A percentile compares a stretch with the other conserved stretches of the same genome.
phyloP scores from a whole-genome alignment of 139 green algal genomes.

The Auxenochlorella pyrenoidosa region DNA sequence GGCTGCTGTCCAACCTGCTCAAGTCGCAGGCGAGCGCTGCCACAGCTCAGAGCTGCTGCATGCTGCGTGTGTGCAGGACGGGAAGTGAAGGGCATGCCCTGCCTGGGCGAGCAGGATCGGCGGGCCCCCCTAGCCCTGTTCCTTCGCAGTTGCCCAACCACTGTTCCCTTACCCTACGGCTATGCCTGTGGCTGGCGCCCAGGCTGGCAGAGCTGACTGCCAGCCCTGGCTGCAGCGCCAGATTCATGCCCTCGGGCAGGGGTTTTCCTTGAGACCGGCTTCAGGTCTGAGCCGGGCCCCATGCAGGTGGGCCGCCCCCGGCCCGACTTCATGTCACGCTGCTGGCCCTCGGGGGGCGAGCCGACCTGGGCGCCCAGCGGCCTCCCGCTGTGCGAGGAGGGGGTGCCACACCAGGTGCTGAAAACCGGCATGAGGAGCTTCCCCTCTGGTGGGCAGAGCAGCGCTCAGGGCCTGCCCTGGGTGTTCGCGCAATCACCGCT shows the following conservation, averaged over 20 bases:
- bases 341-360: neutral
- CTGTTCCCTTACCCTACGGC: too few relatives aligned
- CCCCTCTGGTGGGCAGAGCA: neutral
- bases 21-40: neutral
- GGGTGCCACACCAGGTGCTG: neutral
- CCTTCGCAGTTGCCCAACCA: neutral
- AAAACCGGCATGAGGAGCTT: conserved; percentile 20
- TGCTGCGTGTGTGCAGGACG: neutral
- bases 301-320: conserved; percentile 11
- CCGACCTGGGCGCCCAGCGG: neutral
- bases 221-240: too few relatives aligned
- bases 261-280: too few relatives aligned
- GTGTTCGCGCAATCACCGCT: too few relatives aligned
- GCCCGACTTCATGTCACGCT: conserved; percentile 6
- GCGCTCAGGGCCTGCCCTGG: too few relatives aligned
- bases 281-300: neutral
- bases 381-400: neutral
- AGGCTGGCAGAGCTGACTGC: too few relatives aligned
- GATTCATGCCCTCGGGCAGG: too few relatives aligned
- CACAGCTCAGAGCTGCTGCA: neutral
- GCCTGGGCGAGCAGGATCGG: too few relatives aligned
- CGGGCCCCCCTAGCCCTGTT: too few relatives aligned
- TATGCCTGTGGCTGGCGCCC: too few relatives aligned
- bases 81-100: too few relatives aligned
- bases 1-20: neutral